Evolutionary conservation across 768 basidiomycete genomes (phyloP).

Genomic region (Kwoniella sp.): DNA sequence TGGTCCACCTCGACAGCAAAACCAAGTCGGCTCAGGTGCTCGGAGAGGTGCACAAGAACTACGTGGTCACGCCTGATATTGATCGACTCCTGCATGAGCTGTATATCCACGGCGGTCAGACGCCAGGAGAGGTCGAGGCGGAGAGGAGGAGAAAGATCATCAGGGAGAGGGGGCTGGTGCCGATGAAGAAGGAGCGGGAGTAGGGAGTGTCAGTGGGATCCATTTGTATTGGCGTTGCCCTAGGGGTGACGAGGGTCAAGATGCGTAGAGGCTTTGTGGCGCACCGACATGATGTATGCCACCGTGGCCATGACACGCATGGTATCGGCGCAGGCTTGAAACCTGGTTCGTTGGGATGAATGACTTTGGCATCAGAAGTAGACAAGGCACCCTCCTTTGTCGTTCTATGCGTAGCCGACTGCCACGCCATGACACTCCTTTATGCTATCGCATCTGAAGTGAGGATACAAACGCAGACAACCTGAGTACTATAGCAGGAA

Average conservation of each 20-base stretch:
- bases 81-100: conserved; percentile 67
- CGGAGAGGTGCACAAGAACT: conserved; percentile 82
- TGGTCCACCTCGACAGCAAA: conserved; percentile 64
- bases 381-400: background rate
- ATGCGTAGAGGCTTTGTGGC: no score
- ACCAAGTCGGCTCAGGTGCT: conserved; percentile 64
- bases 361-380: background rate
- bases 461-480: no score
- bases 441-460: no score
- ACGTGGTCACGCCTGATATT: conserved; percentile 77
- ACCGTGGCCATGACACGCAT: background rate
- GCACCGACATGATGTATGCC: no score
- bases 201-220: background rate
- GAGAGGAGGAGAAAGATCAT: conserved; percentile 13
- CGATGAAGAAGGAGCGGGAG: conserved; percentile 40
- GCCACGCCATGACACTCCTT: no score
- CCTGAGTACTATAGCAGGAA: no score
- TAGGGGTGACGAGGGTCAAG: no score
- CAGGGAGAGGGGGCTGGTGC: conserved; percentile 13
- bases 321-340: background rate
- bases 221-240: no score
- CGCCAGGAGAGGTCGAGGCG: conserved; percentile 38
- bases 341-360: background rate
- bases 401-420: no score
- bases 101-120: conserved; percentile 52